Conservation (phyloP, 257 asterid species). For the Fraxinus anomala region DNA sequence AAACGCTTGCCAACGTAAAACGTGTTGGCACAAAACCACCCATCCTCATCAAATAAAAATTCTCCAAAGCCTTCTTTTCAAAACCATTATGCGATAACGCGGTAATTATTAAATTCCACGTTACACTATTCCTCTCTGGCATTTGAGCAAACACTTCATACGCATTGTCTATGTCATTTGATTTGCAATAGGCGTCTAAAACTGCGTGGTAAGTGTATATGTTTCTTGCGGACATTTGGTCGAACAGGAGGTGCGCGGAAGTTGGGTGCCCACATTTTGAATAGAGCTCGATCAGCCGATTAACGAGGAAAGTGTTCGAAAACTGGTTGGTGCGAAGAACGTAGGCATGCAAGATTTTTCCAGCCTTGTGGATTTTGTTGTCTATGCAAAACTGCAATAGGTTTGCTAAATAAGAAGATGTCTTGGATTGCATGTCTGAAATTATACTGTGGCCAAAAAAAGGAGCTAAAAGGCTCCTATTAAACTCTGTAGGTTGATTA, state of each 20-base stretch:
- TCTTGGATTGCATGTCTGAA: slow-evolving; percentile 42
- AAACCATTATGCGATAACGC: slow-evolving; percentile 50
- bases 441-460: no score
- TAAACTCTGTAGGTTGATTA: no score
- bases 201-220: slow-evolving; percentile 67
- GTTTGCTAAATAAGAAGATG: slow-evolving; percentile 40
- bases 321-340: slow-evolving; percentile 42
- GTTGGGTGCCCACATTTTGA: slow-evolving; percentile 53
- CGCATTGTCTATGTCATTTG: slow-evolving; percentile 51
- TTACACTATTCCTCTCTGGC: slow-evolving; percentile 59
- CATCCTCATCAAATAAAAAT: slow-evolving; percentile 48
- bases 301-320: slow-evolving; percentile 50
- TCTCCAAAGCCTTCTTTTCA: slow-evolving; percentile 56
- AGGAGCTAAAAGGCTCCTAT: not conserved
- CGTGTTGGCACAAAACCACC: slow-evolving; percentile 57
- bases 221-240: slow-evolving; percentile 61
- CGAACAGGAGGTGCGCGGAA: slow-evolving; percentile 61
- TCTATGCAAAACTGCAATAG: slow-evolving; percentile 52
- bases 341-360: slow-evolving; percentile 63
- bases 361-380: slow-evolving; percentile 40
- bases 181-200: slow-evolving; percentile 58
- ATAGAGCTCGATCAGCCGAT: slow-evolving; percentile 62
- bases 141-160: slow-evolving; percentile 50
- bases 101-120: slow-evolving; percentile 69
- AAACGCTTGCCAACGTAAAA: slow-evolving; percentile 70